Percentiles rank a stretch among this genome's conserved stretches.
These are phyloP conservation scores for Trypanosoma caninum DNA, from an alignment of 208 protist genomes.

Conservation along the genomic window DNA sequence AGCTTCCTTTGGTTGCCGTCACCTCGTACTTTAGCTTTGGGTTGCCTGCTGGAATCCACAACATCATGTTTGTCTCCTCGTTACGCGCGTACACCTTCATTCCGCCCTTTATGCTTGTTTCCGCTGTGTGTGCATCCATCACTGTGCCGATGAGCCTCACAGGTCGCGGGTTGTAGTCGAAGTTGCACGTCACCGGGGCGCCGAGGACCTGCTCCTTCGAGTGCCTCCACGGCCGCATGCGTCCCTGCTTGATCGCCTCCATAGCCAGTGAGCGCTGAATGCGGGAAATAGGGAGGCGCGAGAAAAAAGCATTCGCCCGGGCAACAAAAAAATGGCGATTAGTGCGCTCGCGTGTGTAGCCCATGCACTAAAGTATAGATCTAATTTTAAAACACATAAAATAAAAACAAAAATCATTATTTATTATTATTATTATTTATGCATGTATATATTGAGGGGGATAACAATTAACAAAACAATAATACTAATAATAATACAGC, in stretches of 20 bases:
- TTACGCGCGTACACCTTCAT: constrained; percentile 89
- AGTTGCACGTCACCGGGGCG: constrained; percentile 82
- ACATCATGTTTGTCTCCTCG: constrained; percentile 91
- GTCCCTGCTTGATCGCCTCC: constrained; percentile 80
- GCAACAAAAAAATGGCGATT: constrained; percentile 87
- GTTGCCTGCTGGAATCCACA: constrained; percentile 86
- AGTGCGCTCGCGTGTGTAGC: constrained; percentile 84
- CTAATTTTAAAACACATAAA: background rate
- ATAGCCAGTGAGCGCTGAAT: constrained; percentile 85
- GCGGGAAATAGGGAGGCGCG: constrained; percentile 75
- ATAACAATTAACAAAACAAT: no score
- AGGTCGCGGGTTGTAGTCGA: constrained; percentile 89
- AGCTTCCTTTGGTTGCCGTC: constrained; percentile 74
- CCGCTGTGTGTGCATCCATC: constrained; percentile 86
- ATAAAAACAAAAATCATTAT: background rate
- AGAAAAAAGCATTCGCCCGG: constrained; percentile 88
- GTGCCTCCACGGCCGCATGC: constrained; percentile 87
- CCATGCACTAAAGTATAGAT: constrained; percentile 24
- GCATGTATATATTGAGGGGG: no score
- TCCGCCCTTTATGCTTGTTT: constrained; percentile 89
- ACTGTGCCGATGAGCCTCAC: constrained; percentile 88
- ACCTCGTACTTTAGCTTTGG: constrained; percentile 90
- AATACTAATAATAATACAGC: no score
- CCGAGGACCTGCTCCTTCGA: constrained; percentile 90
- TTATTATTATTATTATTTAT: no score